Conservation (phyloP, 2,329 filamentous ascomycete genomes). For the Amauroascus verrucosus region DNA sequence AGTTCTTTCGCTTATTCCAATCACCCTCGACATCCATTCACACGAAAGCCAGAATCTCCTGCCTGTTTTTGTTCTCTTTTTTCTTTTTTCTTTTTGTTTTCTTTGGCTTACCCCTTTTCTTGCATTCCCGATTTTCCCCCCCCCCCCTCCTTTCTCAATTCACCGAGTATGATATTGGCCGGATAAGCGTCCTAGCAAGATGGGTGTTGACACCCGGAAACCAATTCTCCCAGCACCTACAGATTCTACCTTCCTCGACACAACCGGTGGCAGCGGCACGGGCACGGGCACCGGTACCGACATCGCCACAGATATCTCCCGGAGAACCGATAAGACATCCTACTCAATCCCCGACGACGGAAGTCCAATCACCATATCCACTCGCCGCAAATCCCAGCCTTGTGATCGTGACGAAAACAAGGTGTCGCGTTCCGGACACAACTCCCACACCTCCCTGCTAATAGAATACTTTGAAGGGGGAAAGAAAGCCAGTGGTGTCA, state of each 20-base stretch:
- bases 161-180: constrained; percentile 29
- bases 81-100: neutral
- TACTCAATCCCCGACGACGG: constrained; percentile 45
- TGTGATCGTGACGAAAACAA: constrained; percentile 43
- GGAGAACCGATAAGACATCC: constrained; percentile 41
- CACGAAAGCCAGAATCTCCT: neutral
- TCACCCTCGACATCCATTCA: neutral
- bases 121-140: no score
- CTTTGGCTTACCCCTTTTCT: no score
- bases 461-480: constrained; percentile 92
- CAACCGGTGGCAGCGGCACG: constrained; percentile 33
- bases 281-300: constrained; percentile 42
- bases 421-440: constrained; percentile 40
- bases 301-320: constrained; percentile 42
- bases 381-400: constrained; percentile 35
- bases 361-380: constrained; percentile 84
- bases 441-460: constrained; percentile 78
- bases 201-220: constrained; percentile 42
- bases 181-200: constrained; percentile 29
- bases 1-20: constrained; percentile 3
- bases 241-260: constrained; percentile 40
- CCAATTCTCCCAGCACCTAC: constrained; percentile 42
- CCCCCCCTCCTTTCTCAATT: constrained; percentile 6
- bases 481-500: constrained; percentile 42
- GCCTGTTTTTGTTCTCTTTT: neutral